Evolutionary conservation across 2,329 filamentous ascomycete species (phyloP).

Genomic region (Claviceps humidiphila): DNA sequence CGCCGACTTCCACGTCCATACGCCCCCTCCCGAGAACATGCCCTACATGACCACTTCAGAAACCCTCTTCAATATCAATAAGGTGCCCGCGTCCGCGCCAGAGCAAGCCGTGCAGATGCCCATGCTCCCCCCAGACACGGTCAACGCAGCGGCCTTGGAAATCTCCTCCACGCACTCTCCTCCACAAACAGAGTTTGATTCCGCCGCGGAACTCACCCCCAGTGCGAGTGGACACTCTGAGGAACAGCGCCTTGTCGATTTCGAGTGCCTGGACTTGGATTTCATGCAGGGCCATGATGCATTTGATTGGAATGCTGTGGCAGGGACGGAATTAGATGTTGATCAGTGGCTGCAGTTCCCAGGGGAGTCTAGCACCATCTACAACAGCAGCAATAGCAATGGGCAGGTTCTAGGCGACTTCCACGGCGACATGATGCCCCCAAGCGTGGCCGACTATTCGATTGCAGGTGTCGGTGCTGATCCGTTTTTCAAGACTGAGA

Average conservation of each 20-base stretch:
- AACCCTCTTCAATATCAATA: conserved; percentile 23
- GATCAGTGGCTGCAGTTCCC: conserved; percentile 48
- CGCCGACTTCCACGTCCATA: conserved; percentile 28
- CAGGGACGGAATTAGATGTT: conserved; percentile 41
- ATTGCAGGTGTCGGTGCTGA: background rate
- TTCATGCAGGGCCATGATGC: conserved; percentile 33
- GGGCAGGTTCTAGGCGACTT: conserved; percentile 21
- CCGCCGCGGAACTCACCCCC: conserved; percentile 25
- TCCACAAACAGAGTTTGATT: conserved; percentile 31
- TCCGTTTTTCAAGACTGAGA: conserved; percentile 1
- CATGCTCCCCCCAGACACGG: conserved; percentile 24
- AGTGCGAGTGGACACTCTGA: conserved; percentile 32
- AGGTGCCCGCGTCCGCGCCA: background rate
- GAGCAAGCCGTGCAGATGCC: conserved; percentile 15
- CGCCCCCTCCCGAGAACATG: conserved; percentile 40
- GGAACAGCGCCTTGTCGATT: conserved; percentile 18
- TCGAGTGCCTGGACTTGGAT: conserved; percentile 30
- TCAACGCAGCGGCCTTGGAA: conserved; percentile 23
- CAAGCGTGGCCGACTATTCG: background rate
- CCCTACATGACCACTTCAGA: conserved; percentile 30
- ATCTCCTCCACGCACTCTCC: conserved; percentile 26
- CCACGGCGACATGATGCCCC: background rate
- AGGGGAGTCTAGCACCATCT: conserved; percentile 27
- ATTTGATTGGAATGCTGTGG: conserved; percentile 41
- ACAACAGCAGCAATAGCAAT: conserved; percentile 17